Base-by-base conservation (phyloP, 2,329 filamentous ascomycete genomes). In the Diaporthe longicolla region DNA sequence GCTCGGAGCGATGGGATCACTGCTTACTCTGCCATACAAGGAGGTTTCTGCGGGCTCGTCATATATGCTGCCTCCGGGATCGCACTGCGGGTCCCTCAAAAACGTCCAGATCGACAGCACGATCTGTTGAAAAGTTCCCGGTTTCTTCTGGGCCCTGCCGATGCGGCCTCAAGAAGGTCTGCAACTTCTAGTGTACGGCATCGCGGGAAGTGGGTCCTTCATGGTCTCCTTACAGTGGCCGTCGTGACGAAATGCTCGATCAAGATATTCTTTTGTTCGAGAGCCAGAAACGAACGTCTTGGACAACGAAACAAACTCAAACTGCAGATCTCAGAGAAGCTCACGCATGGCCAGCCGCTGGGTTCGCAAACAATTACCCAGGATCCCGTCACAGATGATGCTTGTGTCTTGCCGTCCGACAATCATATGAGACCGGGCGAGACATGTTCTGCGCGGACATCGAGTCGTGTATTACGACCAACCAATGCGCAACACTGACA, bases 381-480 rank as follows among this genome's bases (percentile, higher is more conserved):
- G 63, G 29, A 68, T 68, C 21, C 32, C 52, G 48, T 40, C 48
- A 54, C 63, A 54, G 63, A 40, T 54, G n/a, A 10, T 54, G 32
- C 63, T 21, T 68, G 63, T 54, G 32, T 68, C 48, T 68, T 68
- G 63, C 63, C 63, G 48, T 68, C 63, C 48, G 63, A 68, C 63
- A 68, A 19, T 37, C 9, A 17, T 40, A 40, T 68, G 48, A 68
- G 63, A 68, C 45, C 48, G n/a, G 50, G 26, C 48, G 48, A 68
- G 48, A 68, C 63, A 52, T 54, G 63, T 68, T 32, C 63, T 54
- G 63, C 63, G 59, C 32, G 32, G 48, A 35, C 13, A 17, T 68
- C 32, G 48, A 68, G 48, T 68, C 63, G 63, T 68, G 63, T 54
- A 35, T 21, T 13, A 35, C 29, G 21, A 26, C 29, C 45, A n/a